Conservation (phyloP, 1,284 basidiomycete genomes). For the Cutaneotrichosporon spelunceum region DNA sequence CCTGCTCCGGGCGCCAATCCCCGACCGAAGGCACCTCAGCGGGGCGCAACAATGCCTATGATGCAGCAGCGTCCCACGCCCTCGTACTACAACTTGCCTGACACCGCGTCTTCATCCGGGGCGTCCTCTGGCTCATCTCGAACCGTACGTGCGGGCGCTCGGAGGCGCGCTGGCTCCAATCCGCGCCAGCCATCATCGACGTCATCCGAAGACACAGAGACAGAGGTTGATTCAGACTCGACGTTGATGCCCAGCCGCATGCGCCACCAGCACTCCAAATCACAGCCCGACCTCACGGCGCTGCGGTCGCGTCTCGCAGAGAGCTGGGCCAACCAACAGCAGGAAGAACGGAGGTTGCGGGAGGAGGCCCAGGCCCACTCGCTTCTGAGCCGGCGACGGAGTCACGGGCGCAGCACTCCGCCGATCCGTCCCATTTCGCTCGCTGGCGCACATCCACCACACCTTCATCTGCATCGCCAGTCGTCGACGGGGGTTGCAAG, state of each 20-base stretch:
- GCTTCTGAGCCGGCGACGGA: constrained; percentile 15
- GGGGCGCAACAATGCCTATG: constrained; percentile 14
- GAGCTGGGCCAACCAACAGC: constrained; percentile 35
- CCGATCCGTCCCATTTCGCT: constrained; percentile 20
- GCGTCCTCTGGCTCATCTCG: neutral
- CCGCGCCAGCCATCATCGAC: constrained; percentile 11
- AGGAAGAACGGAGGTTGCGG: constrained; percentile 12
- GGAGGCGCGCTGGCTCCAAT: constrained; percentile 13
- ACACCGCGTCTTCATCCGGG: neutral
- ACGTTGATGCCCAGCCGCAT: constrained; percentile 33
- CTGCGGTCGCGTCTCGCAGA: constrained; percentile 35
- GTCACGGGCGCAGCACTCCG: constrained; percentile 27
- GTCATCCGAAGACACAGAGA: constrained; percentile 33
- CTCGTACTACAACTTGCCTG: neutral
- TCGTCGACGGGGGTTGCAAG: neutral
- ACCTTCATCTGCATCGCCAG: neutral
- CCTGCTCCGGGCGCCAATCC: neutral
- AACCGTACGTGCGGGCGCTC: neutral
- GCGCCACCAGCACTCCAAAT: constrained; percentile 32
- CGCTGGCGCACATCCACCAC: neutral
- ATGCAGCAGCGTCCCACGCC: constrained; percentile 4
- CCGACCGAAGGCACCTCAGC: constrained; percentile 1
- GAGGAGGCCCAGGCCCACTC: constrained; percentile 10
- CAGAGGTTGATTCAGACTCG: constrained; percentile 39
- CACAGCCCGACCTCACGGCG: constrained; percentile 43